A percentile compares a stretch with the other conserved stretches of the same genome.
Evolutionary conservation across 2,329 filamentous ascomycete species (phyloP).

Genomic region (Rosellinia necatrix): DNA sequence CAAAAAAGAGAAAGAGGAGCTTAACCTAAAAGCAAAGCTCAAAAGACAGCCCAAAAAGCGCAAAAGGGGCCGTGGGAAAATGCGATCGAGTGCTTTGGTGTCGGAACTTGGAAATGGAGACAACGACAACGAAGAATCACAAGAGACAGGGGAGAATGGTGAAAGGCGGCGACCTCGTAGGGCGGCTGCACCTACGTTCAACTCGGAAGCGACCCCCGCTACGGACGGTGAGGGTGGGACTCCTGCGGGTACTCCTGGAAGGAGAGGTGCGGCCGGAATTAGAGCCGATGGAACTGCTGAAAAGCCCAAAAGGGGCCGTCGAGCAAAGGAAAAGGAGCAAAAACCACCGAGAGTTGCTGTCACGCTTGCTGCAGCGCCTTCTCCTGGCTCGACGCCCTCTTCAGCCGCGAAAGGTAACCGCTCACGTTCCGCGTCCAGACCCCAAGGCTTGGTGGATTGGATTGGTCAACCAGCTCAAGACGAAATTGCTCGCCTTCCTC

Average conservation of each 20-base stretch:
- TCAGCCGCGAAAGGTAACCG: conserved; percentile 50
- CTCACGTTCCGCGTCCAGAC: conserved; percentile 60
- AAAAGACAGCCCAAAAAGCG: conserved; percentile 65
- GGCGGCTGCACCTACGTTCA: conserved; percentile 73
- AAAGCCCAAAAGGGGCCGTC: conserved; percentile 50
- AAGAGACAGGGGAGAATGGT: conserved; percentile 62
- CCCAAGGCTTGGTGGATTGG: conserved; percentile 51
- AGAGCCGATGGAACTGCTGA: conserved; percentile 49
- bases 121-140: conserved; percentile 59
- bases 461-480: conserved; percentile 40
- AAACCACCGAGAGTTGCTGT: conserved; percentile 49
- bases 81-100: conserved; percentile 66
- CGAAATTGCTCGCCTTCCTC: conserved; percentile 48
- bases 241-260: conserved; percentile 60
- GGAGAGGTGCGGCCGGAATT: conserved; percentile 52
- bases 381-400: conserved; percentile 22
- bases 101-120: conserved; percentile 68
- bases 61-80: conserved; percentile 62
- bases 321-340: conserved; percentile 45
- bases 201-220: conserved; percentile 61
- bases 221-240: conserved; percentile 65
- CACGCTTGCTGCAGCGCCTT: conserved; percentile 53
- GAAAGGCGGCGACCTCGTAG: conserved; percentile 65
- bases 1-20: conserved; percentile 76
- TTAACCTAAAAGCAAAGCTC: conserved; percentile 77